Evolutionary conservation across 1,284 basidiomycete species (phyloP).

Genomic region (Tilletia horrida): DNA sequence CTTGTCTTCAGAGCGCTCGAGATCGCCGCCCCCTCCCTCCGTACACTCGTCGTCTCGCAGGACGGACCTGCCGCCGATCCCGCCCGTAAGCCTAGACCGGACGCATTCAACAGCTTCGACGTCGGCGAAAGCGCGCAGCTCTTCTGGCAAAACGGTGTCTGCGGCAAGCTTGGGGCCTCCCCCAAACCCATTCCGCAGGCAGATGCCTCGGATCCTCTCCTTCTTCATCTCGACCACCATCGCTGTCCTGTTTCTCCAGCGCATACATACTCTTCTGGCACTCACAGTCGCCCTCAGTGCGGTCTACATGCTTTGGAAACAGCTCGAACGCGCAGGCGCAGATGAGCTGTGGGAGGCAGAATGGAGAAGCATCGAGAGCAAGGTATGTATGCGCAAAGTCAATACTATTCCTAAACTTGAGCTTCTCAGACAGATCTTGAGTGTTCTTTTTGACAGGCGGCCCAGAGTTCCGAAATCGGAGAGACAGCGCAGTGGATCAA

Average conservation of each 20-base stretch:
- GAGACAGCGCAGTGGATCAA: slow-evolving; percentile 52
- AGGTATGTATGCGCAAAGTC: slow-evolving; percentile 14
- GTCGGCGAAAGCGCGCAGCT: neutral
- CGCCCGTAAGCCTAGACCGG: neutral
- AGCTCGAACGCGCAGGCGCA: slow-evolving; percentile 26
- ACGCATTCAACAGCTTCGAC: neutral
- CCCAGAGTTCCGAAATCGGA: slow-evolving; percentile 1
- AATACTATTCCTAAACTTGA: neutral
- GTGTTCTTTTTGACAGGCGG: neutral
- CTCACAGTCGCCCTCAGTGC: slow-evolving; percentile 25
- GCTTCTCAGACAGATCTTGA: neutral
- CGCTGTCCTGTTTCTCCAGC: slow-evolving; percentile 27
- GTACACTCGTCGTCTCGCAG: neutral
- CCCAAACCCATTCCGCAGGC: slow-evolving; percentile 27
- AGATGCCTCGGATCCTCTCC: slow-evolving; percentile 33
- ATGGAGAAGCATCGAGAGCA: slow-evolving; percentile 17
- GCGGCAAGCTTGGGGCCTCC: neutral
- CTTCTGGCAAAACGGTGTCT: neutral
- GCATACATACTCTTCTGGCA: slow-evolving; percentile 28
- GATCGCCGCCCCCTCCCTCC: neutral
- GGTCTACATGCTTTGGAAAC: slow-evolving; percentile 33
- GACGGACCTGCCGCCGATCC: neutral
- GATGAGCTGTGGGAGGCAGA: slow-evolving; percentile 34
- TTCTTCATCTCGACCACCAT: slow-evolving; percentile 37
- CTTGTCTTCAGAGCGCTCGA: neutral